Base-by-base conservation (phyloP, 805 yeast species). In the Ogataea saltuana region DNA sequence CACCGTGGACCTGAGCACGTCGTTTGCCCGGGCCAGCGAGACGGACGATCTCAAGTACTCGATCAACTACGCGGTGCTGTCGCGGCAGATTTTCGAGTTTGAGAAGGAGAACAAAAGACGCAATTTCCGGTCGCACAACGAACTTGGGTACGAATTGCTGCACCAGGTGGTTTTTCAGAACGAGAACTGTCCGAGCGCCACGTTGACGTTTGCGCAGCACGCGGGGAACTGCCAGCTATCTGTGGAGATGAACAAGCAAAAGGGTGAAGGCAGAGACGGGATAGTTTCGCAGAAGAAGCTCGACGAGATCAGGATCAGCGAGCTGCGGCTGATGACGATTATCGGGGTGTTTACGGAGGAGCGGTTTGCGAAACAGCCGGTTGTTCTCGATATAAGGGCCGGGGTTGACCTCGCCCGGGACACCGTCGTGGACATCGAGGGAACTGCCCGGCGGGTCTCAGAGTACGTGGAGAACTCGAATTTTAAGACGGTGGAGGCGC, bases 291-390 rank as follows among this genome's bases (percentile, higher is more conserved):
- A n/a, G 29, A 13, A 13, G 25, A 32, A 4, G 4, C 15, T 15
- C 6, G 53, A 54, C 34, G 31, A 29, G 2, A 56, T 76, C 2
- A 41, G 54, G 8, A 76, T 88, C 29, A 67, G 70, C 4, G 74
- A 76, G 4, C 63, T 90, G 27, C 71, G 73, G 37, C 64, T 88
- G 13, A 71, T 83, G 38, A 83, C 96, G 0, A 71, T 90, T n/a
- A 85, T 93, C 52, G 99, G 99, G 4, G 93, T 93, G 6, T 91
- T 89, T 68, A 84, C 89, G 1, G 87, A 89, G 65, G 99, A 93
- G 61, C 72, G 99, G 45, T 63, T 83, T 17, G 83, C 84, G 56
- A 81, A 77, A 53, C 99, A 93, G 65, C 81, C 81, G 34, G 87
- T 93, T 6, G 64, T 71, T 2, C 50, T 85, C 21, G 85, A 85